Evolutionary conservation across 2,329 filamentous ascomycete genomes (phyloP).

Genomic region (Hypoxylon sp.): DNA sequence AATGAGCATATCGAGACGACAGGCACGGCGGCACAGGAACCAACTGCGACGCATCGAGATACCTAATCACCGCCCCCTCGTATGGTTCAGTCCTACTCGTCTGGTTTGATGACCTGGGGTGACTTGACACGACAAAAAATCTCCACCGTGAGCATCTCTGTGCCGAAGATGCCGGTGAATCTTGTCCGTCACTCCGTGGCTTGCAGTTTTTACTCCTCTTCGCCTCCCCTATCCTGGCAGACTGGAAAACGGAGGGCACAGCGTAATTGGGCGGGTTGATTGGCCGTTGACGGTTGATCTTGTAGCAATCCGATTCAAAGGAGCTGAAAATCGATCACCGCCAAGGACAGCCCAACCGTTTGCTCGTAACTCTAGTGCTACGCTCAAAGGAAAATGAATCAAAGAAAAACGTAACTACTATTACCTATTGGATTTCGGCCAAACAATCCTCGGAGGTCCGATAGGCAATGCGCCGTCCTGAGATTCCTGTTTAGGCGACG

Average conservation of each 20-base stretch:
- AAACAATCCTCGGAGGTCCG: slow-evolving; percentile 36
- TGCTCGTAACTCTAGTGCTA: slow-evolving; percentile 21
- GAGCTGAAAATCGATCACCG: slow-evolving; percentile 41
- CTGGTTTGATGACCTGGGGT: slow-evolving; percentile 29
- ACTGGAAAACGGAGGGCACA: slow-evolving; percentile 31
- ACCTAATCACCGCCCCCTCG: slow-evolving; percentile 14
- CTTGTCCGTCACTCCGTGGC: slow-evolving; percentile 42
- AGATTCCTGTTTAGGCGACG: slow-evolving; percentile 32
- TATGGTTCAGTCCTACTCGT: slow-evolving; percentile 23
- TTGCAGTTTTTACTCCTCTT: slow-evolving; percentile 38
- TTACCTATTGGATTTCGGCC: slow-evolving; percentile 24
- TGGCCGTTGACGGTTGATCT: slow-evolving; percentile 32
- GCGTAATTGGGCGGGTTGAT: slow-evolving; percentile 32
- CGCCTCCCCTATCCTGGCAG: slow-evolving; percentile 34
- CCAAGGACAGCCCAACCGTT: slow-evolving; percentile 24
- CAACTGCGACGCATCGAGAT: slow-evolving; percentile 38
- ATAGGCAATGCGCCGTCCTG: slow-evolving; percentile 21
- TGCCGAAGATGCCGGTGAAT: slow-evolving; percentile 47
- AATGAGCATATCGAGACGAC: slow-evolving; percentile 34
- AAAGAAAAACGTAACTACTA: slow-evolving; percentile 28
- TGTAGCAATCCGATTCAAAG: slow-evolving; percentile 27
- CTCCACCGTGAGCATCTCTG: slow-evolving; percentile 39
- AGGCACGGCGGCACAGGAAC: slow-evolving; percentile 18
- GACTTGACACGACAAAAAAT: slow-evolving; percentile 31
- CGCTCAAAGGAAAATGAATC: slow-evolving; percentile 8